Evolutionary conservation across 805 yeast species (phyloP).

Genomic region (Pichia californica): DNA sequence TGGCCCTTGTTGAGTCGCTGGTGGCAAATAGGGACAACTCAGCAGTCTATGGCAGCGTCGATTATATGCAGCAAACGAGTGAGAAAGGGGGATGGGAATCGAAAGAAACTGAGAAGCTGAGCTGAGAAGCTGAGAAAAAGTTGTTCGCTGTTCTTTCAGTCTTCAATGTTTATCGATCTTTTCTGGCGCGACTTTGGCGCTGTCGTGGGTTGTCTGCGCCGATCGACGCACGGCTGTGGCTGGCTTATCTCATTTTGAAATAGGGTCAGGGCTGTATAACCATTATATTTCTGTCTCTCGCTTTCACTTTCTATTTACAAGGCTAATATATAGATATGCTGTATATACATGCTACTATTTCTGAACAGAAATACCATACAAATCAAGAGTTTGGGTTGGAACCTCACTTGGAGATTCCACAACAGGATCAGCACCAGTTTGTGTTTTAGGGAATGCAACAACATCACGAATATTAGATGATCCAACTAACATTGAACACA

Average conservation of each 20-base stretch:
- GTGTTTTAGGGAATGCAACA: constrained; percentile 92
- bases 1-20: neutral
- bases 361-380: constrained; percentile 41
- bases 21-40: constrained; percentile 4
- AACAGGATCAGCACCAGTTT: constrained; percentile 80
- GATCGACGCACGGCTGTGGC: neutral
- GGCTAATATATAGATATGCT: neutral
- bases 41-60: neutral
- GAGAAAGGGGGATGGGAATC: too few species aligned
- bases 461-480: constrained; percentile 80
- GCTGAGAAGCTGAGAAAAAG: too few species aligned
- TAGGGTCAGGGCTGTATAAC: neutral
- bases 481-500: constrained; percentile 86
- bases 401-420: constrained; percentile 80
- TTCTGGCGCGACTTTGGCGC: neutral
- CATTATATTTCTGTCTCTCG: too few species aligned
- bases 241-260: neutral
- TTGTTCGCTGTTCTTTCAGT: neutral
- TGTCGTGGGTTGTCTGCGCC: neutral
- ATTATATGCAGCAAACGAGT: too few species aligned
- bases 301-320: neutral
- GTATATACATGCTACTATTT: neutral
- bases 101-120: too few species aligned
- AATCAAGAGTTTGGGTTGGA: constrained; percentile 39
- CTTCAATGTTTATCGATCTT: neutral